These are phyloP conservation scores for Bathelium albidoporum DNA, from an alignment of 495 filamentous ascomycete genomes.

Conservation along the genomic window DNA sequence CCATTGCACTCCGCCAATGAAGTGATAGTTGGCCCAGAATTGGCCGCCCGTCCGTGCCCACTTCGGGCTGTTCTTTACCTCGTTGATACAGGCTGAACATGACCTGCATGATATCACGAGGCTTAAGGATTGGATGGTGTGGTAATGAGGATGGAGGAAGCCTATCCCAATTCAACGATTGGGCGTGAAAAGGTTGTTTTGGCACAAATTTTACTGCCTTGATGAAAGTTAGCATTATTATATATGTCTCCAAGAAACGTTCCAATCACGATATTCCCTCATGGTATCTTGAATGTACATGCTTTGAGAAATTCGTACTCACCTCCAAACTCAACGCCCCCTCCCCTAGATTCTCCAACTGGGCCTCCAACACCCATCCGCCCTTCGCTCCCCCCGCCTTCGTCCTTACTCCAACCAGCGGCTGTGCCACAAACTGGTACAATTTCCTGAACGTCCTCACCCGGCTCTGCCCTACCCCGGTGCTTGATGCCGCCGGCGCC, in stretches of 20 bases:
- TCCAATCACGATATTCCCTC: constrained; percentile 32
- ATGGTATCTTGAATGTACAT: too few relatives aligned
- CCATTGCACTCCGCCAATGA: constrained; percentile 82
- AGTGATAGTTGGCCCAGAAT: constrained; percentile 74
- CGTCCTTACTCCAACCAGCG: constrained; percentile 78
- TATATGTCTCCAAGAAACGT: constrained; percentile 20
- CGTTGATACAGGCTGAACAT: constrained; percentile 76
- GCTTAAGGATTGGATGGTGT: constrained; percentile 57
- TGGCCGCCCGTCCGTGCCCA: constrained; percentile 44
- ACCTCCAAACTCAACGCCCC: constrained; percentile 51
- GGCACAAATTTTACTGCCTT: constrained; percentile 44
- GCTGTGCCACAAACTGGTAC: constrained; percentile 91
- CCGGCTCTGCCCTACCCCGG: constrained; percentile 38
- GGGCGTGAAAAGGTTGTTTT: constrained; percentile 46
- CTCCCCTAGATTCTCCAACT: constrained; percentile 85
- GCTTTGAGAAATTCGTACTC: constrained; percentile 39
- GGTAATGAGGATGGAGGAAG: constrained; percentile 22
- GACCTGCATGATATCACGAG: constrained; percentile 82
- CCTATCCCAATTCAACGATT: constrained; percentile 50
- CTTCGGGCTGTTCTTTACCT: constrained; percentile 38
- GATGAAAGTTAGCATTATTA: background rate
- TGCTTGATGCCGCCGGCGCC: constrained; percentile 43
- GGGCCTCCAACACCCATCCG: constrained; percentile 64
- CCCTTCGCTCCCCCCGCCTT: constrained; percentile 57
- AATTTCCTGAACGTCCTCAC: constrained; percentile 86